Base-by-base conservation (phyloP, 257 asterid species). In the Solanum bukasovii region DNA sequence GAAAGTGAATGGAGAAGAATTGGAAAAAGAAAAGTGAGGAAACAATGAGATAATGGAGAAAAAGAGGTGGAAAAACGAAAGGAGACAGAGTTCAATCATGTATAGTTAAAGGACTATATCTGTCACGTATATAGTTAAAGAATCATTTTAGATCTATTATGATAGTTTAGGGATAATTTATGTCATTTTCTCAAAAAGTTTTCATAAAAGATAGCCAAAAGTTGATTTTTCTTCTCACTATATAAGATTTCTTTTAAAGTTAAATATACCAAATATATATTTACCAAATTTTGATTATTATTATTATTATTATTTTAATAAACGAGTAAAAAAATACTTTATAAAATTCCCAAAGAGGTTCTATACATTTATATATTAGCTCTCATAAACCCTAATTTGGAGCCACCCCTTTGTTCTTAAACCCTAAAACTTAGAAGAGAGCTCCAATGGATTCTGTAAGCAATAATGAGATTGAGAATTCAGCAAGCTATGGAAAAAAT, bases 71-170 rank as follows among this genome's bases (percentile, higher is more conserved):
- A 42, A 42, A 42, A 42, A 42, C 5, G 14, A 42, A 42, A 11
- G 5, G 49, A 42, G 0, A 42, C 14, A 42, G 5, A 42, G 11
- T 42, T 42, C 13, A 11, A 42, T 42, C 49, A 42, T 11, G 49
- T 3, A 42, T 11, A 42, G 2, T 42, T 42, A 42, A 10, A 42
- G 4, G 2, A 11, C 14, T 42, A 42, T 42, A 42, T 11, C 14
- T 42, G 5, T 42, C 0, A 42, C 49, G 49, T 42, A 0, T 42
- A 42, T 42, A 42, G 5, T 42, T 42, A 42, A 42, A 0, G 0
- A 3, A 11, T 0, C 0, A 42, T 42, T 42, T 42, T 11, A 42
- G 5, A 42, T 2, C 0, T 42, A 42, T 42, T 42, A 42, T 42
- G 14, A 42, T 42, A 42, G 14, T 11, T 42, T 42, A 42, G 49